phyloP scores from a whole-genome alignment of 2,329 filamentous ascomycete species.

The Parascedosporium putredinis region DNA sequence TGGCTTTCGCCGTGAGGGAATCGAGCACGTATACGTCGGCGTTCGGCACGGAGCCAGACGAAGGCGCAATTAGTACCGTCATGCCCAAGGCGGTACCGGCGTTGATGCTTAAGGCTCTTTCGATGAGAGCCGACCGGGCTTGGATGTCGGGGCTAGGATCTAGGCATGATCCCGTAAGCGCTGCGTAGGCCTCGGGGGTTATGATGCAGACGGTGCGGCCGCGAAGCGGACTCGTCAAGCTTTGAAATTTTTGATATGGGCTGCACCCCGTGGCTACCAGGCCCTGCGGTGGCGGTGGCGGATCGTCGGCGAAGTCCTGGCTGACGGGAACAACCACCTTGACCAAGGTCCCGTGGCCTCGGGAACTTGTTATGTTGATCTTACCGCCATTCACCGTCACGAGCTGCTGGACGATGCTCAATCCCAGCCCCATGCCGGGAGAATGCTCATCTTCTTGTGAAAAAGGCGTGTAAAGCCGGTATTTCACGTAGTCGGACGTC shows the following conservation, averaged over 20 bases:
- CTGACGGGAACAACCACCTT: background rate
- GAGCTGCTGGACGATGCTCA: slow-evolving; percentile 53
- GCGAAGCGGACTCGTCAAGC: no score
- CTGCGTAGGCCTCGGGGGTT: background rate
- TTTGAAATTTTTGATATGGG: no score
- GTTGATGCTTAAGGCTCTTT: no score
- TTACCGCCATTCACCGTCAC: slow-evolving; percentile 48
- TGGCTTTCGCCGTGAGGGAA: no score
- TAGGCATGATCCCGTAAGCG: background rate
- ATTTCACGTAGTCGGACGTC: slow-evolving; percentile 48
- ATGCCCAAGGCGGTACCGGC: no score
- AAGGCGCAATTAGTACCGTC: no score
- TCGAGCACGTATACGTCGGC: background rate
- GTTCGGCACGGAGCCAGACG: no score
- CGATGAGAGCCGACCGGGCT: background rate
- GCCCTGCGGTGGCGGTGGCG: no score
- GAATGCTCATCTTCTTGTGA: slow-evolving; percentile 51
- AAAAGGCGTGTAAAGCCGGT: slow-evolving; percentile 51
- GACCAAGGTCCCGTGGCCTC: background rate
- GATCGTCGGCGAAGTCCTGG: no score
- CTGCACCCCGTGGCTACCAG: no score
- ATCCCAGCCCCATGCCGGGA: slow-evolving; percentile 49
- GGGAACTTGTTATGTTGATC: slow-evolving; percentile 42
- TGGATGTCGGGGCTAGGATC: background rate
- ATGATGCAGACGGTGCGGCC: background rate